Percentiles rank a stretch among this genome's conserved stretches.
These are phyloP conservation scores for Alternaria sp. DNA, from an alignment of 2,329 filamentous ascomycete species.

Conservation along the genomic window DNA sequence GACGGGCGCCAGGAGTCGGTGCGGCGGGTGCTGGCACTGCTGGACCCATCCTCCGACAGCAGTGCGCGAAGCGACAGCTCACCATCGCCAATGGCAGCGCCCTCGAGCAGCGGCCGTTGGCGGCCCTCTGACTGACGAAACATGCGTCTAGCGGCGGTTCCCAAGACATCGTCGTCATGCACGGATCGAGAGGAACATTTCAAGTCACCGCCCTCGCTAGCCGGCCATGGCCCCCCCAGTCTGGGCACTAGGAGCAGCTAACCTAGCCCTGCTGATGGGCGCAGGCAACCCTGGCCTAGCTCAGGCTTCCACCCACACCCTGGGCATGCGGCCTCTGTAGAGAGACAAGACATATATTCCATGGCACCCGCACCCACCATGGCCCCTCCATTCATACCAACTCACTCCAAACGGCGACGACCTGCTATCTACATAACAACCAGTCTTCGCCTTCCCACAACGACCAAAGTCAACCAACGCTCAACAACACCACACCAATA, in stretches of 20 bases:
- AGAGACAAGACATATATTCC: constrained; percentile 43
- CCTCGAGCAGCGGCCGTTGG: constrained; percentile 17
- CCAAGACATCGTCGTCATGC: constrained; percentile 38
- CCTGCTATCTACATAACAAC: constrained; percentile 7
- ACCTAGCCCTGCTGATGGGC: constrained; percentile 24
- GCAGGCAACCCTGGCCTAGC: constrained; percentile 23
- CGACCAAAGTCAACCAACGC: constrained; percentile 17
- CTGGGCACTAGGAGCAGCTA: constrained; percentile 6
- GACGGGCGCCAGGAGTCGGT: constrained; percentile 25
- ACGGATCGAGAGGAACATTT: constrained; percentile 5
- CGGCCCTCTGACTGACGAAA: constrained; percentile 33
- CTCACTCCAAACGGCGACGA: constrained; percentile 13
- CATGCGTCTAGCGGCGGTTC: constrained; percentile 23
- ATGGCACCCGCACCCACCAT: constrained; percentile 31
- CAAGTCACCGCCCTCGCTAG: constrained; percentile 42
- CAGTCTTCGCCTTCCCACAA: constrained; percentile 6
- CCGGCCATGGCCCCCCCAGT: constrained; percentile 13
- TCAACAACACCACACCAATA: constrained; percentile 18
- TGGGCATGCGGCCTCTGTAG: constrained; percentile 25
- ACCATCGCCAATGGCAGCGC: constrained; percentile 23
- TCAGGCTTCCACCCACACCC: constrained; percentile 35
- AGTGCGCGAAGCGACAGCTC: constrained; percentile 10
- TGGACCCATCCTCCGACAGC: constrained; percentile 9
- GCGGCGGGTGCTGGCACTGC: constrained; percentile 35
- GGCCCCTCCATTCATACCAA: constrained; percentile 18